Percentiles rank a stretch among this genome's conserved stretches.
phyloP scores from a whole-genome alignment of 129 eudicot genomes.

The Mikania micrantha region DNA sequence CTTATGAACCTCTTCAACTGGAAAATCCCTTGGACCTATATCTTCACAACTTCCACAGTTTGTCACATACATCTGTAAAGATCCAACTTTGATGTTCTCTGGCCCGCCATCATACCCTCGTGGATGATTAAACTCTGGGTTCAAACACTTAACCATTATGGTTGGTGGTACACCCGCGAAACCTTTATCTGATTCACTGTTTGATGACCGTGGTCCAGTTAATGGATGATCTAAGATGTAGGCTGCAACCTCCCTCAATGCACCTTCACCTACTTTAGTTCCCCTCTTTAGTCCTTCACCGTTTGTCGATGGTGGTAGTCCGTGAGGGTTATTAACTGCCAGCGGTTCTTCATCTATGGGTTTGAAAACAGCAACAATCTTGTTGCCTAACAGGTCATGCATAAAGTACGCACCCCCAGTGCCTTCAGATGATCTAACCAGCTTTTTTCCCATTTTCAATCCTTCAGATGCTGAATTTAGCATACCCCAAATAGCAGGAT shows the following conservation, averaged over 20 bases:
- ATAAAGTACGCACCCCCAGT: constrained; percentile 65
- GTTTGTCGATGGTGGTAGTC: constrained; percentile 42
- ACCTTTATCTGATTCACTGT: constrained; percentile 30
- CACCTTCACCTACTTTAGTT: constrained; percentile 70
- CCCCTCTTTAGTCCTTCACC: constrained; percentile 70
- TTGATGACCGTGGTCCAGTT: constrained; percentile 29
- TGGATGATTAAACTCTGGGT: constrained; percentile 51
- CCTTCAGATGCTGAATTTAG: constrained; percentile 38
- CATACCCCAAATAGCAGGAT: constrained; percentile 32
- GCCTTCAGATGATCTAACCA: constrained; percentile 55
- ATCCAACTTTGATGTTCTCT: constrained; percentile 44
- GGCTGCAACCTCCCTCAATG: constrained; percentile 67
- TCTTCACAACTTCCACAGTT: constrained; percentile 67
- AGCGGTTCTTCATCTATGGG: constrained; percentile 67
- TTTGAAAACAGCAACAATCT: constrained; percentile 47
- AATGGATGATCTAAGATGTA: constrained; percentile 57
- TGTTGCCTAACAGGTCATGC: constrained; percentile 45
- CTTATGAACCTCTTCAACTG: constrained; percentile 67
- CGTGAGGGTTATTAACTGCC: constrained; percentile 62
- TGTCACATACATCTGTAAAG: constrained; percentile 55
- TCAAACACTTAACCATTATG: constrained; percentile 49
- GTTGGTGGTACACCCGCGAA: constrained; percentile 67
- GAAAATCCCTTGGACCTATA: constrained; percentile 59
- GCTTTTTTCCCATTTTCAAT: constrained; percentile 31
- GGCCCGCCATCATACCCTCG: constrained; percentile 31